Evolutionary conservation across 2,329 filamentous ascomycete species (phyloP).

Genomic region (Rhexocercosporidium sp.): DNA sequence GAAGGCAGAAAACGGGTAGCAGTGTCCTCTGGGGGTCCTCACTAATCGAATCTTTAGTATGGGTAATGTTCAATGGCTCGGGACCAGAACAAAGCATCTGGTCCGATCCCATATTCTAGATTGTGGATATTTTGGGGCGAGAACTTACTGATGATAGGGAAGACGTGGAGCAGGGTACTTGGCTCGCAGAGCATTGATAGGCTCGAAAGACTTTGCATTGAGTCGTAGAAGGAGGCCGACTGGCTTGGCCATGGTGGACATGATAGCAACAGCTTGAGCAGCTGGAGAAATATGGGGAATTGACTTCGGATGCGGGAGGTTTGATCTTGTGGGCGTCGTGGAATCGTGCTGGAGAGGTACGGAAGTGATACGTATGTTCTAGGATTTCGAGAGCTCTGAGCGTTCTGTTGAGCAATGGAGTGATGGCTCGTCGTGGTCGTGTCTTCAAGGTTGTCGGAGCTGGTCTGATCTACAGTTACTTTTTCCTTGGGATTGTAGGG

Average conservation of each 20-base stretch:
- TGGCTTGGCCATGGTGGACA: neutral
- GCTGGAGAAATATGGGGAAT: neutral
- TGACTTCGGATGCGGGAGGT: neutral
- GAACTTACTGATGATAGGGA: neutral
- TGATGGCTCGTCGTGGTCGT: neutral
- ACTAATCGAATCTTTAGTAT: too few relatives aligned
- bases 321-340: neutral
- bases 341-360: neutral
- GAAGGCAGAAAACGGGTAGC: neutral
- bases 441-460: neutral
- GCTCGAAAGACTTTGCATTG: neutral
- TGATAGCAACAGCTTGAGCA: neutral
- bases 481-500: neutral
- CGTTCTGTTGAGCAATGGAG: neutral
- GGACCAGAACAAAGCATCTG: too few relatives aligned
- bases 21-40: neutral
- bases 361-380: neutral
- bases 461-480: neutral
- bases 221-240: neutral
- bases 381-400: neutral
- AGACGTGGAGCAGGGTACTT: neutral
- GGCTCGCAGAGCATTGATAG: conserved; percentile 1
- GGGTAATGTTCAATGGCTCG: too few relatives aligned
- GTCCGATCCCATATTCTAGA: too few relatives aligned
- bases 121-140: too few relatives aligned